Base-by-base conservation (phyloP, 345 rosid species). In the Salix purpurea region DNA sequence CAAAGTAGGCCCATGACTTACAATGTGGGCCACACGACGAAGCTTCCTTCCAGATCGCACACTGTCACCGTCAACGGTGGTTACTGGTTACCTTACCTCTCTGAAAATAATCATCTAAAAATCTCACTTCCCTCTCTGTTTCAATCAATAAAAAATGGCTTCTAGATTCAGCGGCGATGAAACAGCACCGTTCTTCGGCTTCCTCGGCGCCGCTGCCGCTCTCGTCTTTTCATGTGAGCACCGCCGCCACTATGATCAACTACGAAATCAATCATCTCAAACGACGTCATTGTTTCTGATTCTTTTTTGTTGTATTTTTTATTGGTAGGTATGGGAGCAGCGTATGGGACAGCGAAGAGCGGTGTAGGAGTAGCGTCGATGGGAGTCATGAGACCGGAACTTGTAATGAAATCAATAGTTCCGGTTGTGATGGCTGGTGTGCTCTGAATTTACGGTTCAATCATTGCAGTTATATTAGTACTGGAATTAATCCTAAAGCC, bases 91-190 rank as follows among this genome's bases (percentile, higher is more conserved):
- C 44, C 44, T 10, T 46, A 4, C 18, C 15, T 44, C 5, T 44
- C 16, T 4, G 0, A 46, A 46, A 42, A 46, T 40, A 44, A 44
- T 13, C 4, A 16, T 3, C 9, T 21, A 19, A 5, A 65, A 65
- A 32, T 39, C 32, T 34, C 40, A 26, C 37, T 28, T 6, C 26
- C 65, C 28, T 60, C 69, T 42, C 72, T 4, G 10, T 69, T 32
- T 7, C 26, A 11, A 15, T 18, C 54, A 21, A 1, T 37, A 28
- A 15, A 61, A 14, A n/a, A 74, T 74, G 77, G 62, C 34, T 11
- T 78, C 89, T 39, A 23, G 72, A 7, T 84, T 87, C 78, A 84
- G 84, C 77, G 89, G 89, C 56, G 89, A 86, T 75, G 89, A 84
- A 74, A 78, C 89, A 14, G 89, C 84, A 0, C 83, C 81, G 1